Conservation (phyloP, 2,329 filamentous ascomycete genomes). For the Rhinocladiella mackenziei region DNA sequence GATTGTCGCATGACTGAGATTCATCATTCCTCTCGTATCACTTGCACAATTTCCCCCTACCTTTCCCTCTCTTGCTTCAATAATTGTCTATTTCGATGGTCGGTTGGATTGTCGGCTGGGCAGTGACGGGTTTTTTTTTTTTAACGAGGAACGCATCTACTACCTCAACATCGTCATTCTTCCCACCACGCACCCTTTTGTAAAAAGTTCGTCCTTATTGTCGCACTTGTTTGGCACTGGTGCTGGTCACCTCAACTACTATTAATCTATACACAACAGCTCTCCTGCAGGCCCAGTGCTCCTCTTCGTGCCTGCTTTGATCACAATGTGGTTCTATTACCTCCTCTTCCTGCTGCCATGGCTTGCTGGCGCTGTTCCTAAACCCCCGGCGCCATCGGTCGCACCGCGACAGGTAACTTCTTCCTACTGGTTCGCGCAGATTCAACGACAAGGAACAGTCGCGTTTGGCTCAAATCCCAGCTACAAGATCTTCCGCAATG, state of each 20-base stretch:
- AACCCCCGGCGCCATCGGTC: constrained; percentile 3
- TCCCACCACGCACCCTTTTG: neutral
- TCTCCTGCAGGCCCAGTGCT: neutral
- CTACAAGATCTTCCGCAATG: constrained; percentile 74
- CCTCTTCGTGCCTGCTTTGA: too few species aligned
- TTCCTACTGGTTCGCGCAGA: constrained; percentile 66
- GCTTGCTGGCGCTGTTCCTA: constrained; percentile 13
- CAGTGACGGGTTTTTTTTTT: constrained; percentile 1
- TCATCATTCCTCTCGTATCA: constrained; percentile 8
- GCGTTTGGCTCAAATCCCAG: constrained; percentile 49
- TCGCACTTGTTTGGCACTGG: constrained; percentile 5
- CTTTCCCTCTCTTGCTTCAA: neutral
- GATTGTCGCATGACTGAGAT: constrained; percentile 13
- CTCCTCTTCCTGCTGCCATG: constrained; percentile 15
- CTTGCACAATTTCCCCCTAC: constrained; percentile 1
- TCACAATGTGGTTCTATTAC: constrained; percentile 14
- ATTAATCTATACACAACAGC: too few species aligned
- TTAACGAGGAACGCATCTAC: neutral
- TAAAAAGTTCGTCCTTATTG: constrained; percentile 2
- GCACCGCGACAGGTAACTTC: constrained; percentile 19
- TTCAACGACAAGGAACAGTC: constrained; percentile 64
- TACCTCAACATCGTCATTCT: neutral
- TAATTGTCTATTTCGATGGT: too few species aligned
- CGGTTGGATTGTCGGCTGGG: too few species aligned
- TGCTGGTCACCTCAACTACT: constrained; percentile 11